Evolutionary conservation across 2,329 filamentous ascomycete genomes (phyloP).

Genomic region (Sporothrix humicola): DNA sequence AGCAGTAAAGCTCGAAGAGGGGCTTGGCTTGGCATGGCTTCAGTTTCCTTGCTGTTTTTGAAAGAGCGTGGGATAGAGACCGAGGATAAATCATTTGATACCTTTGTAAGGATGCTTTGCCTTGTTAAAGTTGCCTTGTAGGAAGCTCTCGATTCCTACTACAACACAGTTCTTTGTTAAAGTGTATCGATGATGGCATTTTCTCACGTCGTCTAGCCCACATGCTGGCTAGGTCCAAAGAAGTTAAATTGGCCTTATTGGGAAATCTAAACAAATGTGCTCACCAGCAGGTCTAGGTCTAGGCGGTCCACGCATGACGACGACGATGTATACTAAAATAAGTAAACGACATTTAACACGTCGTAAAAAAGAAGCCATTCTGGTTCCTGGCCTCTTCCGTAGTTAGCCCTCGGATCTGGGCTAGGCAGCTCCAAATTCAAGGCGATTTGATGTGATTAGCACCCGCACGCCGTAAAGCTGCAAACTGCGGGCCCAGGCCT

Average conservation of each 20-base stretch:
- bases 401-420: background rate
- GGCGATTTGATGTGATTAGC: too few relatives aligned
- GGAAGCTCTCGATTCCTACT: too few relatives aligned
- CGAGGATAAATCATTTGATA: background rate
- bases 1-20: background rate
- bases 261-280: background rate
- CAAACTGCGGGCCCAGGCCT: background rate
- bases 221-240: background rate
- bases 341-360: background rate
- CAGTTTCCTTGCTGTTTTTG: background rate
- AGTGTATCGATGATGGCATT: too few relatives aligned
- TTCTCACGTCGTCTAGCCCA: too few relatives aligned
- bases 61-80: background rate
- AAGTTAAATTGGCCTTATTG: background rate
- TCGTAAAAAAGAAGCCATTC: background rate
- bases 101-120: background rate
- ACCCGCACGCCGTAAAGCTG: background rate
- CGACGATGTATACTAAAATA: background rate
- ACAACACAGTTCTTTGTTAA: too few relatives aligned
- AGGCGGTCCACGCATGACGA: constrained; percentile 4
- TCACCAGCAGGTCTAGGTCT: background rate
- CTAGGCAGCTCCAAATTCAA: background rate
- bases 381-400: background rate
- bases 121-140: background rate
- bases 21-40: constrained; percentile 12